These are phyloP conservation scores for Fusarium chuoi DNA, from an alignment of 2,329 filamentous ascomycete species.

Conservation along the genomic window DNA sequence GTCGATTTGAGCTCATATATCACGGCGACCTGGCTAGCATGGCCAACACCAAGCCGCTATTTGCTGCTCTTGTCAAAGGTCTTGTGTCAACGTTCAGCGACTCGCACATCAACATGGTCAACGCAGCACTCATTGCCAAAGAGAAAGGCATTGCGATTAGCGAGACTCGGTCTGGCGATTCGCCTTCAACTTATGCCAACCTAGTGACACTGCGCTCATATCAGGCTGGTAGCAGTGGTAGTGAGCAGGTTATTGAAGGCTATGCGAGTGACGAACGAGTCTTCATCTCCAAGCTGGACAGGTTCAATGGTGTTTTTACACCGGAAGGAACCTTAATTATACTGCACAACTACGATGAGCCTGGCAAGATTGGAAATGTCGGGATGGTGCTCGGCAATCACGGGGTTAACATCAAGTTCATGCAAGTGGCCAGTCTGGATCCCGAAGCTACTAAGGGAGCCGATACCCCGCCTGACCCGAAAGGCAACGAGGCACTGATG, in stretches of 20 bases:
- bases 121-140: constrained; percentile 78
- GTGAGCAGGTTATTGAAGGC: constrained; percentile 67
- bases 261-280: constrained; percentile 72
- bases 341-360: constrained; percentile 82
- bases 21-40: constrained; percentile 78
- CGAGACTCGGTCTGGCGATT: constrained; percentile 74
- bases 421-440: constrained; percentile 73
- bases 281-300: constrained; percentile 78
- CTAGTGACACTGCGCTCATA: constrained; percentile 75
- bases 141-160: constrained; percentile 82
- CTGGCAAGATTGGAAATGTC: constrained; percentile 84
- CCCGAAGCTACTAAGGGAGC: constrained; percentile 36
- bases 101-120: constrained; percentile 82
- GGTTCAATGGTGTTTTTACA: constrained; percentile 78
- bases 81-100: constrained; percentile 76
- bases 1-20: constrained; percentile 80
- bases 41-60: constrained; percentile 80
- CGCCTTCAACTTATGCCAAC: constrained; percentile 73
- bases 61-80: constrained; percentile 82
- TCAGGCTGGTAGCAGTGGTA: constrained; percentile 43
- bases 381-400: constrained; percentile 75
- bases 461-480: constrained; percentile 38
- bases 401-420: constrained; percentile 82
- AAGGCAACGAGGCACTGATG: constrained; percentile 79
- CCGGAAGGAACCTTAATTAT: constrained; percentile 81